Evolutionary conservation across 768 basidiomycete genomes (phyloP).

Genomic region (Piloderma croceum): DNA sequence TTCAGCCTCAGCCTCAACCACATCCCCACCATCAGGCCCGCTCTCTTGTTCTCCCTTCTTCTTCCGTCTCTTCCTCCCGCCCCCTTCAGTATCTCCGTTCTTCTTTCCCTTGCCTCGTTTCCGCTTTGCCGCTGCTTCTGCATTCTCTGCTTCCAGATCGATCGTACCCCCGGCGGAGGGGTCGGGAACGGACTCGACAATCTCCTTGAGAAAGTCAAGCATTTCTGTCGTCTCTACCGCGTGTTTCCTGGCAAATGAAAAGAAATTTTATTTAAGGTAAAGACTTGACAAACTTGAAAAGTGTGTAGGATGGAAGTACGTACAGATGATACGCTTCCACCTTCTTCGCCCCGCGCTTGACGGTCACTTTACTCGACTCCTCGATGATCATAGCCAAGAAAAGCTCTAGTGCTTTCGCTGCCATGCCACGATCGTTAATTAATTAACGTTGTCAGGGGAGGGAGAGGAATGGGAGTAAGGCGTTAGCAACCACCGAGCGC

Average conservation of each 20-base stretch:
- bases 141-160: slow-evolving; percentile 58
- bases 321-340: slow-evolving; percentile 92
- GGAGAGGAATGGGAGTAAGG: background rate
- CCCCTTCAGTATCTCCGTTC: slow-evolving; percentile 31
- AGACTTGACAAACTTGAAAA: background rate
- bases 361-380: slow-evolving; percentile 75
- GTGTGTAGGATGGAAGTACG: slow-evolving; percentile 29
- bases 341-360: slow-evolving; percentile 75
- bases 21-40: slow-evolving; percentile 28
- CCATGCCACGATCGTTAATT: background rate
- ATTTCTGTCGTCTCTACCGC: slow-evolving; percentile 82
- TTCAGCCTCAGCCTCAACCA: slow-evolving; percentile 29
- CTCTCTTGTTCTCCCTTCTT: slow-evolving; percentile 38
- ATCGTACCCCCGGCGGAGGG: slow-evolving; percentile 80
- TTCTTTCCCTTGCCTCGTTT: slow-evolving; percentile 53
- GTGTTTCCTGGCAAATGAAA: slow-evolving; percentile 66
- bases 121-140: slow-evolving; percentile 52
- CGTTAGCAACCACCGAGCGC: background rate
- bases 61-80: slow-evolving; percentile 43
- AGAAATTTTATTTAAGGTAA: slow-evolving; percentile 1
- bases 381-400: slow-evolving; percentile 84
- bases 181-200: slow-evolving; percentile 82
- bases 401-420: slow-evolving; percentile 92
- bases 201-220: slow-evolving; percentile 92
- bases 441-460: background rate